Evolutionary conservation across 192 early-diverging fungal species (phyloP).

Genomic region (Backusella psychrophila): DNA sequence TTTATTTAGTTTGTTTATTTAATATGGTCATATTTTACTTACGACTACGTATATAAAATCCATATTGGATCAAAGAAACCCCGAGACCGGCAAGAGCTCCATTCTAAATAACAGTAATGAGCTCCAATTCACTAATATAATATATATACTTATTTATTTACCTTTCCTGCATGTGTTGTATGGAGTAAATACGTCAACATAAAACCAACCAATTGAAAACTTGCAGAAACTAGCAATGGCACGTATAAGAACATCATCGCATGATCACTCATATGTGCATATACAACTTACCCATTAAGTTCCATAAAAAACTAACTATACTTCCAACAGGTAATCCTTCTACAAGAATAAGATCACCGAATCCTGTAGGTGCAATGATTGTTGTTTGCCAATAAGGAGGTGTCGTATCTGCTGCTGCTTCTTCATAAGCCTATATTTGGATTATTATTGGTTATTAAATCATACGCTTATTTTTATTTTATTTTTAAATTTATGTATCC

Average conservation of each 20-base stretch:
- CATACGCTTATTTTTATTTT: not conserved
- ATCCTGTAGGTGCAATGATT: conserved; percentile 56
- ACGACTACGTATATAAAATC: conserved; percentile 57
- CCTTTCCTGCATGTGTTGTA: conserved; percentile 79
- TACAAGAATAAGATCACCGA: conserved; percentile 82
- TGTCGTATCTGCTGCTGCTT: conserved; percentile 66
- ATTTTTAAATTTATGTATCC: not conserved
- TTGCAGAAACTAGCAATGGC: conserved; percentile 56
- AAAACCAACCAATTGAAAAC: conserved; percentile 80
- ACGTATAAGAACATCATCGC: not conserved
- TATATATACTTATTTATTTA: not conserved
- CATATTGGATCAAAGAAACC: conserved; percentile 74
- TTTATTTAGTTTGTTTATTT: not conserved
- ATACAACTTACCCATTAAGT: conserved; percentile 51
- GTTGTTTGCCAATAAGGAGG: conserved; percentile 72
- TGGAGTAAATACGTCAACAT: conserved; percentile 86
- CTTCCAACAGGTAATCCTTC: conserved; percentile 88
- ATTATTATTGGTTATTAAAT: not conserved
- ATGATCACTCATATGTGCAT: not conserved
- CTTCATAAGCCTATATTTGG: conserved; percentile 57
- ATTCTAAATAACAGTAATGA: conserved; percentile 35
- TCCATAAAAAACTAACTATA: conserved; percentile 69
- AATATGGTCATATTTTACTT: not conserved
- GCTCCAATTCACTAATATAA: not conserved
- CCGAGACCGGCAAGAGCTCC: conserved; percentile 75